These are phyloP conservation scores for Dujonia santamariae DNA, from an alignment of 1,139 yeast genomes.

Conservation along the genomic window DNA sequence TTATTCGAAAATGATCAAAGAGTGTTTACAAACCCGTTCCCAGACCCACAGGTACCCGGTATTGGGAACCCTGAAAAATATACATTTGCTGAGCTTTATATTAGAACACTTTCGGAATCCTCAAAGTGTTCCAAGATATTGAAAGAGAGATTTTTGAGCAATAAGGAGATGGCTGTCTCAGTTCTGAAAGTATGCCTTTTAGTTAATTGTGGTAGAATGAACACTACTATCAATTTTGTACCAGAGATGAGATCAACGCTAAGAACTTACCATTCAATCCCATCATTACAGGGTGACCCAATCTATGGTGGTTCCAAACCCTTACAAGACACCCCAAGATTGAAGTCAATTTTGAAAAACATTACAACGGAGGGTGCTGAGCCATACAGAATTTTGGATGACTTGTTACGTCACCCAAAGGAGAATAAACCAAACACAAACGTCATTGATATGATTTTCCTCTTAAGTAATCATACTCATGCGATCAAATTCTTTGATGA, in stretches of 20 bases:
- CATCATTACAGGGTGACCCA: constrained; percentile 75
- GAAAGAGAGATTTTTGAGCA: constrained; percentile 68
- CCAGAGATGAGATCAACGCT: constrained; percentile 96
- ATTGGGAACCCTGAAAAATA: constrained; percentile 46
- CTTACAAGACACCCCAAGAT: constrained; percentile 90
- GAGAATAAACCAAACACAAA: constrained; percentile 44
- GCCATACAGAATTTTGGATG: constrained; percentile 42
- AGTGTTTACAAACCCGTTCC: constrained; percentile 66
- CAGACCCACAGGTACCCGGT: constrained; percentile 30
- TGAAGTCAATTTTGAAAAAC: constrained; percentile 86
- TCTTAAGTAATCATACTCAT: constrained; percentile 63
- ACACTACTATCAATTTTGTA: constrained; percentile 91
- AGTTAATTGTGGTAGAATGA: constrained; percentile 91
- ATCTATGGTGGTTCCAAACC: constrained; percentile 57
- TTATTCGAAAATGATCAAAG: constrained; percentile 61
- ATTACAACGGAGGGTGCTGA: constrained; percentile 53
- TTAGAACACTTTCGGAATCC: constrained; percentile 79
- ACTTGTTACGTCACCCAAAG: constrained; percentile 36
- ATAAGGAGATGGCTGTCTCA: constrained; percentile 61
- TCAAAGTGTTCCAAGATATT: constrained; percentile 80
- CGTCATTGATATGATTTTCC: constrained; percentile 71
- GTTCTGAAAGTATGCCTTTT: constrained; percentile 81
- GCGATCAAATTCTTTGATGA: constrained; percentile 35
- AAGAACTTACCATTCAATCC: constrained; percentile 90
- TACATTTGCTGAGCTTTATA: constrained; percentile 83